Base-by-base conservation (phyloP, 768 basidiomycete genomes). In the Lactarius akahatsu region DNA sequence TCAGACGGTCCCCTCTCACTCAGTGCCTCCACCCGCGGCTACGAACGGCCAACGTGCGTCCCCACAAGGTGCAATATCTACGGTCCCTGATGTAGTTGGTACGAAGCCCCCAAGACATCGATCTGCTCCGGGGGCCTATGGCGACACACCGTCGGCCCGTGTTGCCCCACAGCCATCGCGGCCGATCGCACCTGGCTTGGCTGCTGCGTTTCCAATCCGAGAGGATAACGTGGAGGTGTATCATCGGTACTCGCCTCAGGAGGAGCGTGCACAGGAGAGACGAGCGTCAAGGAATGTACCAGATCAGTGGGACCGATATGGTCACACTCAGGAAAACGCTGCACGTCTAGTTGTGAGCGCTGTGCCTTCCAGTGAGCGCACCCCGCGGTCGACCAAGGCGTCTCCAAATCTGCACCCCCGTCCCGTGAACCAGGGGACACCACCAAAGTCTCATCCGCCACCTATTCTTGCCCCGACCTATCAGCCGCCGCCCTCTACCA, bases 341-440 rank as follows among this genome's bases (percentile, higher is more conserved):
- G 47, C n/a, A 32, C 57, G 62, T n/a, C 23, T 63, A 34, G 28
- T 63, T 30, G 62, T 63, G 40, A 63, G 62, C 11, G 40, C 45
- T 7, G 64, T 57, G 38, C 67, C 67, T 41, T 68, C 67, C 30
- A 68, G 30, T 52, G 64, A 63, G 28, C 70, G 70, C 40, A 63
- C 70, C 9, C 67, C 67, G 18, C 59, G 68, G 47, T 69, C 68
- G 23, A 61, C 68, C 8, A 70, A 63, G 68, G 47, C 62, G 23
- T 69, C 70, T 26, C 70, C 70, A 36, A 69, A 54, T 54, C 61
- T 65, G 47, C 62, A 70, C 28, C 56, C 67, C 23, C 68, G 61
- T 26, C 47, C 32, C 4, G 61, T 69, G 45, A 61, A 69, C 32
- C 70, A 70, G 41, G 68, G 68, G 57, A 70, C 70, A 56, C 68